These are phyloP conservation scores for Brassica rapa DNA, from an alignment of 345 rosid genomes.

Conservation along the genomic window DNA sequence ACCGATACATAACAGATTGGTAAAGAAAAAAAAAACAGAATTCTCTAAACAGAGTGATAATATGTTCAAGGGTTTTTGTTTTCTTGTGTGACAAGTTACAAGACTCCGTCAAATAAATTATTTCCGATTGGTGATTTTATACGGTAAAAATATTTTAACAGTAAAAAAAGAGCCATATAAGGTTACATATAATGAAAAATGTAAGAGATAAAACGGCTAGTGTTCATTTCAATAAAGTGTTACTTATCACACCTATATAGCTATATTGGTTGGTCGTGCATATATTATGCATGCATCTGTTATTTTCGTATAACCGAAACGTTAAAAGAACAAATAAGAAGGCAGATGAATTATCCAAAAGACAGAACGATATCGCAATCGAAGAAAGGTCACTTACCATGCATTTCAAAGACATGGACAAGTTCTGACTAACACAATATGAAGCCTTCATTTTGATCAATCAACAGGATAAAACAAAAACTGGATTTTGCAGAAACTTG, in stretches of 20 bases:
- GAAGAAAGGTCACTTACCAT: conserved; percentile 14
- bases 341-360: not conserved
- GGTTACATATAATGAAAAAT: too few species aligned
- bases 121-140: too few species aligned
- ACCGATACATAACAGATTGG: not conserved
- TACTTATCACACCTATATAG: too few species aligned
- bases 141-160: too few species aligned
- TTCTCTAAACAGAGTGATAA: not conserved
- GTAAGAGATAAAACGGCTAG: too few species aligned
- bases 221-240: too few species aligned
- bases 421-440: conserved; percentile 2
- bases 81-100: not conserved
- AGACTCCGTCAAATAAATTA: too few species aligned
- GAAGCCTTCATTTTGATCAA: conserved; percentile 11
- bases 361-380: not conserved
- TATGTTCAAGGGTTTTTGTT: not conserved
- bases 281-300: not conserved
- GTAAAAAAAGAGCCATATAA: too few species aligned
- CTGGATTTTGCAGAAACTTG: not conserved
- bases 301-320: not conserved
- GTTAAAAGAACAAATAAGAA: not conserved
- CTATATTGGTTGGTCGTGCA: too few species aligned
- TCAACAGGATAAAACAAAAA: not conserved
- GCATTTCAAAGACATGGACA: conserved; percentile 16
- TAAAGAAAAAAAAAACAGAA: not conserved